These are phyloP conservation scores for Arabidopsis arenosa DNA, from an alignment of 345 rosid genomes.

Conservation along the genomic window DNA sequence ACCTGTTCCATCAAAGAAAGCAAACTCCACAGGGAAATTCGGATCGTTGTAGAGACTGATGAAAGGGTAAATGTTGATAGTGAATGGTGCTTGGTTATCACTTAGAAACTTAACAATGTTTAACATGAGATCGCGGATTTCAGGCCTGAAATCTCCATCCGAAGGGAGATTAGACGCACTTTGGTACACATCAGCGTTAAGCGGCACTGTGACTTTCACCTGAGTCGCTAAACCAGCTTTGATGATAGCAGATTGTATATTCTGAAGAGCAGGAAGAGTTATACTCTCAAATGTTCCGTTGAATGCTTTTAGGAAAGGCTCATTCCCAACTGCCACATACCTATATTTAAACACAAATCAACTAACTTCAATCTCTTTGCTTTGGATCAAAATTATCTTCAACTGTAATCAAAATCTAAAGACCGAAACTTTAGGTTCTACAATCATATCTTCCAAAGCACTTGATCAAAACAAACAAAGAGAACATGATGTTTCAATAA, in stretches of 20 bases:
- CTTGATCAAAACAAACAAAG: neutral
- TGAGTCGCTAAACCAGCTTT: slow-evolving; percentile 63
- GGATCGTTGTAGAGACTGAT: slow-evolving; percentile 66
- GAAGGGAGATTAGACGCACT: slow-evolving; percentile 54
- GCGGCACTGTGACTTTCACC: slow-evolving; percentile 67
- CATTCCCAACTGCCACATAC: slow-evolving; percentile 76
- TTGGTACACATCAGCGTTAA: slow-evolving; percentile 73
- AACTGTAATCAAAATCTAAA: slow-evolving; percentile 21
- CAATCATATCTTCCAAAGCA: neutral
- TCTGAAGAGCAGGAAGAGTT: slow-evolving; percentile 69
- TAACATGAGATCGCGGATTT: slow-evolving; percentile 61
- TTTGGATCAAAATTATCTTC: neutral
- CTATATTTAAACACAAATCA: slow-evolving; percentile 34
- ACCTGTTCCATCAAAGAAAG: slow-evolving; percentile 63
- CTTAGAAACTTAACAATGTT: slow-evolving; percentile 60
- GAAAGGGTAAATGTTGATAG: slow-evolving; percentile 71
- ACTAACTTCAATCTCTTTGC: slow-evolving; percentile 26
- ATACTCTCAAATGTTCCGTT: slow-evolving; percentile 54
- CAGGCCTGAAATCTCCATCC: slow-evolving; percentile 59
- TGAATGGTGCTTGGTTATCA: slow-evolving; percentile 60
- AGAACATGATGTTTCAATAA: neutral
- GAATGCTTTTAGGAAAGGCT: slow-evolving; percentile 62
- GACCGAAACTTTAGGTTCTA: slow-evolving; percentile 1
- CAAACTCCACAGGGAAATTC: slow-evolving; percentile 65
- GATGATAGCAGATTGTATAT: slow-evolving; percentile 68